Evolutionary conservation across 2,329 filamentous ascomycete species (phyloP).

Genomic region (Fragosphaeria purpurea): DNA sequence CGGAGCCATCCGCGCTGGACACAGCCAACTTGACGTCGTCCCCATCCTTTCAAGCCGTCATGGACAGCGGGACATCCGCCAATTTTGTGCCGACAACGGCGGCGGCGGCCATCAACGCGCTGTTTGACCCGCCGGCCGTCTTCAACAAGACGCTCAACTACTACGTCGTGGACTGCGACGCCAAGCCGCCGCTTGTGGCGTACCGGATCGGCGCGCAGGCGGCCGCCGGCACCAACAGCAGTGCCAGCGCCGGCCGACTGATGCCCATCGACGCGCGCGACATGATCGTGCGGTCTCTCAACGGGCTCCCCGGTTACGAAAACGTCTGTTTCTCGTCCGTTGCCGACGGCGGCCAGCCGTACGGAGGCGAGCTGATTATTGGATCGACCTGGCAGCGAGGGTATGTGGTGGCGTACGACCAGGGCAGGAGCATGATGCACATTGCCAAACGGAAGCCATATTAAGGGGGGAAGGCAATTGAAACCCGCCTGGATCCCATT

Average conservation of each 20-base stretch:
- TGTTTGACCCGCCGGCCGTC: constrained; percentile 6
- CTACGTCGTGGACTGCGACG: constrained; percentile 6
- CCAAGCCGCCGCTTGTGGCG: constrained; percentile 4
- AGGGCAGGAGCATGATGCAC: constrained; percentile 11
- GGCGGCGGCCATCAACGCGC: constrained; percentile 5
- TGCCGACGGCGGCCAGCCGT: constrained; percentile 1
- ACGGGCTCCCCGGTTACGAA: constrained; percentile 13
- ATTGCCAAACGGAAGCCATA: constrained; percentile 12
- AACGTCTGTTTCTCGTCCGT: constrained; percentile 13
- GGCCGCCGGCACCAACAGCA: not conserved
- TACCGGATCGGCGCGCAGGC: constrained; percentile 2
- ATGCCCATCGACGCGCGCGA: constrained; percentile 13
- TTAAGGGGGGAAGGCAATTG: not conserved
- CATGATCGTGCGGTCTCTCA: constrained; percentile 13
- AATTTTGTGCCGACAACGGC: constrained; percentile 6
- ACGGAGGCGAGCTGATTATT: constrained; percentile 3
- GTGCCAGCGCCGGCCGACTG: constrained; percentile 3
- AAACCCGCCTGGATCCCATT: too few species aligned
- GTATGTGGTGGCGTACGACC: constrained; percentile 14
- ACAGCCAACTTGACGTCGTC: not conserved
- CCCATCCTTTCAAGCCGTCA: constrained; percentile 1
- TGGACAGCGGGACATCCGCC: constrained; percentile 9
- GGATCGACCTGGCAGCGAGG: constrained; percentile 13
- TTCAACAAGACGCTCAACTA: constrained; percentile 7
- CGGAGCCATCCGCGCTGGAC: not conserved